Evolutionary conservation across 768 basidiomycete species (phyloP).

Genomic region (Rhizopogon sp.): DNA sequence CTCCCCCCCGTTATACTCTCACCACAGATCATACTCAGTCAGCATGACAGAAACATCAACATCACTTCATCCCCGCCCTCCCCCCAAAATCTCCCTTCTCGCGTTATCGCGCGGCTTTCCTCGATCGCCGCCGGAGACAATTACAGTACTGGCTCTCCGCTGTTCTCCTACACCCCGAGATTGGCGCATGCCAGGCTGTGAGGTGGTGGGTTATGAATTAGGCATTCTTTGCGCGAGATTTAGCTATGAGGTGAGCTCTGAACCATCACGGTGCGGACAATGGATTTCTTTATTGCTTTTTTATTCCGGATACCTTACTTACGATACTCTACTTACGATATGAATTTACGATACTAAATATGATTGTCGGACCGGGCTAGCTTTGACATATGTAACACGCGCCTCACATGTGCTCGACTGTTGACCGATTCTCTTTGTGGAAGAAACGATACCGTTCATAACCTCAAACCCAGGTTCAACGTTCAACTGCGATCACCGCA

Average conservation of each 20-base stretch:
- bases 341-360: neutral
- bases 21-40: neutral
- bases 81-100: conserved; percentile 69
- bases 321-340: neutral
- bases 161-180: conserved; percentile 64
- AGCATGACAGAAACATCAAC: conserved; percentile 35
- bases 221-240: neutral
- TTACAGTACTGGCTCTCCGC: conserved; percentile 65
- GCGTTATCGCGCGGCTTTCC: conserved; percentile 62
- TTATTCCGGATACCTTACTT: neutral
- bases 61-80: conserved; percentile 47
- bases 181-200: conserved; percentile 58
- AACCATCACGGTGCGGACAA: neutral
- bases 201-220: conserved; percentile 56
- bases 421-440: too few species aligned
- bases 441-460: too few species aligned
- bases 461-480: too few species aligned
- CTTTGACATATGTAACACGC: neutral
- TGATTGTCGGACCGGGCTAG: too few species aligned
- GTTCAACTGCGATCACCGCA: too few species aligned
- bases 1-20: neutral
- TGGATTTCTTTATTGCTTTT: neutral
- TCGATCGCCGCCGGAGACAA: conserved; percentile 54
- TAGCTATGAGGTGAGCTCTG: neutral
- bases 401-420: too few species aligned